These are phyloP conservation scores for Stemphylium vesicarium DNA, from an alignment of 2,329 filamentous ascomycete species.

Conservation along the genomic window DNA sequence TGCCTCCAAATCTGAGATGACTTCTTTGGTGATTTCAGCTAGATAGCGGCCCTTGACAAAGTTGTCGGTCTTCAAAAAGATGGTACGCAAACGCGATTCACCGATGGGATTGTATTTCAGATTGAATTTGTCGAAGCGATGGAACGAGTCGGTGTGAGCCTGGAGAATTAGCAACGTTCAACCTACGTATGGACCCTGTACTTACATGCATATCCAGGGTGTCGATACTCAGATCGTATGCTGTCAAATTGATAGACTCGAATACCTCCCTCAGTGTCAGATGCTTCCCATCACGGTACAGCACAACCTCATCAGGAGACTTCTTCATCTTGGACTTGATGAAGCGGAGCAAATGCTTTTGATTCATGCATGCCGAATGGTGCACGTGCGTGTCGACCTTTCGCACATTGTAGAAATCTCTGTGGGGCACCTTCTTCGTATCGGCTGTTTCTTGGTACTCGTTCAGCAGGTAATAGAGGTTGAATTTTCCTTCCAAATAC, in stretches of 20 bases:
- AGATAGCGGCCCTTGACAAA: slow-evolving; percentile 95
- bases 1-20: slow-evolving; percentile 94
- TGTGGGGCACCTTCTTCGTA: slow-evolving; percentile 95
- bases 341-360: slow-evolving; percentile 96
- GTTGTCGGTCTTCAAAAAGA: slow-evolving; percentile 98
- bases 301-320: slow-evolving; percentile 88
- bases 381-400: slow-evolving; percentile 99
- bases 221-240: slow-evolving; percentile 97
- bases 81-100: slow-evolving; percentile 93
- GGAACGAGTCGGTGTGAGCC: slow-evolving; percentile 97
- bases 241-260: slow-evolving; percentile 94
- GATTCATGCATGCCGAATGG: slow-evolving; percentile 99
- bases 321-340: slow-evolving; percentile 99
- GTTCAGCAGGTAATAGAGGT: slow-evolving; percentile 89
- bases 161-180: slow-evolving; percentile 43
- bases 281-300: slow-evolving; percentile 90
- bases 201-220: slow-evolving; percentile 97
- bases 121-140: slow-evolving; percentile 99
- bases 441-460: slow-evolving; percentile 98
- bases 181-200: slow-evolving; percentile 22
- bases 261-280: slow-evolving; percentile 93
- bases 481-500: slow-evolving; percentile 96
- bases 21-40: slow-evolving; percentile 97
- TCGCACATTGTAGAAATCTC: slow-evolving; percentile 98
- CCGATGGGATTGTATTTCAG: slow-evolving; percentile 98